phyloP scores from a whole-genome alignment of 2,329 filamentous ascomycete species.

The Colletotrichum liriopes region DNA sequence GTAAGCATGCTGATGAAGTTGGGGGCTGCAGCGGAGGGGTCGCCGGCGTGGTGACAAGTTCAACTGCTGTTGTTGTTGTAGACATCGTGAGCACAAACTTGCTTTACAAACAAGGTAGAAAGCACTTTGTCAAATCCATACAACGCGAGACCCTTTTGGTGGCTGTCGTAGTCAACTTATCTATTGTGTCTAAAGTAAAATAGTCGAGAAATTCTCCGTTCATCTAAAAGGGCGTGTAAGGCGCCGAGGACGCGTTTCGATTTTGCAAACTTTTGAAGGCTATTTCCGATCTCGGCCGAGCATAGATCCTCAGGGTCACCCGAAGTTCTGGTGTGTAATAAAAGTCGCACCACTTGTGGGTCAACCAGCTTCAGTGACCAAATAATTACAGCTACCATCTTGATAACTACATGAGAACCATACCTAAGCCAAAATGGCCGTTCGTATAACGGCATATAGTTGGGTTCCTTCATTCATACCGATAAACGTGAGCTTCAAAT shows the following conservation, averaged over 20 bases:
- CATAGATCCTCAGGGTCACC: constrained; percentile 18
- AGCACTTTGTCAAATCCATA: background rate
- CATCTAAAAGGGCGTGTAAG: background rate
- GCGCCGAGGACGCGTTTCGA: constrained; percentile 5
- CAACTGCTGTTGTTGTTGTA: constrained; percentile 11
- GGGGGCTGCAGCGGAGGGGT: constrained; percentile 13
- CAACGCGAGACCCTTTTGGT: background rate
- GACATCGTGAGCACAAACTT: constrained; percentile 3
- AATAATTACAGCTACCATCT: too few relatives aligned
- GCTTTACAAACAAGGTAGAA: background rate
- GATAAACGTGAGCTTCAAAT: too few relatives aligned
- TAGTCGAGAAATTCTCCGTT: too few relatives aligned
- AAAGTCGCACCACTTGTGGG: too few relatives aligned
- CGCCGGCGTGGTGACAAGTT: constrained; percentile 10
- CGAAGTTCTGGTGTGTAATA: background rate
- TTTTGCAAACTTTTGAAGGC: constrained; percentile 16
- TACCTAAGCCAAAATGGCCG: too few relatives aligned
- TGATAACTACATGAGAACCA: too few relatives aligned
- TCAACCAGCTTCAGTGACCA: too few relatives aligned
- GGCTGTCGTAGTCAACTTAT: background rate
- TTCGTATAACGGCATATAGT: too few relatives aligned
- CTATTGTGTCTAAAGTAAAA: too few relatives aligned
- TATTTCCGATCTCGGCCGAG: constrained; percentile 33
- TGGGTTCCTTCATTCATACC: too few relatives aligned
- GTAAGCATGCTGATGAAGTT: background rate